Evolutionary conservation across 305 asterid genomes (phyloP).

Genomic region (Lippia alba): DNA sequence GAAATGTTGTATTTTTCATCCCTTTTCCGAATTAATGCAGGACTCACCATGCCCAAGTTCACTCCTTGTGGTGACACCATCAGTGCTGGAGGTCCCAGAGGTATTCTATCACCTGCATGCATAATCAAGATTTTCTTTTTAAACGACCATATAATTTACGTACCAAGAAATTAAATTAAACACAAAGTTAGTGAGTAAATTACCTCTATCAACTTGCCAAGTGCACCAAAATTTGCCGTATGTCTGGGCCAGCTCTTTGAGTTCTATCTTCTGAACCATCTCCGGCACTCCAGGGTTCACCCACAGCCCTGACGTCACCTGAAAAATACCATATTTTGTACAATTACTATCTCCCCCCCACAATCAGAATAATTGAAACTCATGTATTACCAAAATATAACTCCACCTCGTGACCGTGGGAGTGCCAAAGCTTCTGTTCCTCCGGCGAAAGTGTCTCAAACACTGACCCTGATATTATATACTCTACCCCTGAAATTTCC

Average conservation of each 20-base stretch:
- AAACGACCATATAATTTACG: too few relatives aligned
- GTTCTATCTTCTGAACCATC: conserved; percentile 59
- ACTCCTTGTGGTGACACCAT: conserved; percentile 85
- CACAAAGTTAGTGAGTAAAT: background rate
- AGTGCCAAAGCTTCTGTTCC: conserved; percentile 92
- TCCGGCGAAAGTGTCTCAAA: conserved; percentile 68
- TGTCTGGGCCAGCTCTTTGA: conserved; percentile 51
- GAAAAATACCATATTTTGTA: conserved; percentile 9
- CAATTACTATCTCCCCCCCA: background rate
- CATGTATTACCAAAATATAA: too few relatives aligned
- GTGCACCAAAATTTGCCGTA: conserved; percentile 93
- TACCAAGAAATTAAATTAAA: background rate
- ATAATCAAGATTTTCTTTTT: background rate
- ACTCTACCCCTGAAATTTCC: conserved; percentile 64
- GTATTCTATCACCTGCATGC: conserved; percentile 58
- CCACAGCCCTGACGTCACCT: conserved; percentile 80
- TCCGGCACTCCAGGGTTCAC: conserved; percentile 74
- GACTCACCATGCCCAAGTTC: conserved; percentile 57
- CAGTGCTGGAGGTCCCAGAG: conserved; percentile 73
- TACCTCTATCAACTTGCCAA: conserved; percentile 87
- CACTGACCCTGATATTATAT: conserved; percentile 60
- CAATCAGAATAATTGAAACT: background rate
- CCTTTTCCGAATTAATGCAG: conserved; percentile 53
- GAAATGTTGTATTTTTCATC: conserved; percentile 58
- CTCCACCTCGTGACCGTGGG: conserved; percentile 77